Base-by-base conservation (phyloP, 2,329 filamentous ascomycete species). In the Phaeosphaeria sp. region DNA sequence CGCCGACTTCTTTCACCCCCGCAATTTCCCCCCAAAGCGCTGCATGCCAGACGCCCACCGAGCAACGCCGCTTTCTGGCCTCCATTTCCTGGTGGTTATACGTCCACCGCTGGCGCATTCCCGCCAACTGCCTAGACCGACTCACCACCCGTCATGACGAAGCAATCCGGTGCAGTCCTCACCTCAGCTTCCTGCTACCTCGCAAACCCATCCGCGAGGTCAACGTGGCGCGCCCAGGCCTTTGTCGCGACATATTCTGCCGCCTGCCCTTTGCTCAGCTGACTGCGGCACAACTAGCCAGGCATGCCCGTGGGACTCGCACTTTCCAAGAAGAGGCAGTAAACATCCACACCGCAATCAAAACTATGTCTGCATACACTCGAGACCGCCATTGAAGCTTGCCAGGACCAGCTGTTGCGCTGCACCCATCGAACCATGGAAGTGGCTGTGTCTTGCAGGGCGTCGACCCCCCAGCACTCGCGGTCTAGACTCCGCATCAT, bases 401-500 rank as follows among this genome's bases (percentile, higher is more conserved):
- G 18, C 10, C 23, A 20, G 15, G 7, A 18, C 30, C 33, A 21
- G n/a, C 18, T 41, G 5, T 36, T 30, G n/a, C 36, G 22, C 30
- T 51, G 39, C 49, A 44, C 39, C 36, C 11, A 51, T 44, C 49
- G 39, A 13, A 33, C 22, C 36, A 51, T n/a, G 33, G 11, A 50
- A 11, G 6, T n/a, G 20, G 48, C 33, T 11, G 22, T 20, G 25
- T 50, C 20, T 18, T 41, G 20, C 20, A 15, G 13, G 11, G 22
- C 20, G 17, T 20, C 15, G 25, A 17, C 15, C 49, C 36, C 49
- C 22, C 22, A 30, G 22, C 21, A 9, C 36, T 43, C 36, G 36
- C 49, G 23, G 49, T 51, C 49, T 44, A 33, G 49, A 44, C 39
- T 44, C 49, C 49, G 49, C 20, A 25, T 46, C 21, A 6, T n/a